phyloP scores from a whole-genome alignment of 2,329 filamentous ascomycete species.

The Juglanconis oblonga region DNA sequence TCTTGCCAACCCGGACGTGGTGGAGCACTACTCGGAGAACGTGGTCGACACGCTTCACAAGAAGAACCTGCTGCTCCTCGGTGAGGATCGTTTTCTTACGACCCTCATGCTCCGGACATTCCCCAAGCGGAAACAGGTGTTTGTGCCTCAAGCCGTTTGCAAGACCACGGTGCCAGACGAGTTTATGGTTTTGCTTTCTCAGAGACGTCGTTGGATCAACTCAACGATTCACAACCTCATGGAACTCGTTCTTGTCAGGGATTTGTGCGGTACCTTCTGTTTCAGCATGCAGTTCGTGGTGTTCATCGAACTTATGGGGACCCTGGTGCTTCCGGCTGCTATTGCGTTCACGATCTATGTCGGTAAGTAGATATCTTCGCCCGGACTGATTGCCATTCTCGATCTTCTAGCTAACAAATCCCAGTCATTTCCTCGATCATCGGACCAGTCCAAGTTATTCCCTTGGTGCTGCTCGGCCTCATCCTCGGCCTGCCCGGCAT shows the following conservation, averaged over 20 bases:
- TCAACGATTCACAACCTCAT: slow-evolving; percentile 98
- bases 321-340: slow-evolving; percentile 89
- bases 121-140: slow-evolving; percentile 97
- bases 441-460: slow-evolving; percentile 78
- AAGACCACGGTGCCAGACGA: slow-evolving; percentile 95
- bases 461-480: slow-evolving; percentile 80
- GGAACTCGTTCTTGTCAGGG: slow-evolving; percentile 91
- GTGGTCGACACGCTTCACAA: slow-evolving; percentile 97
- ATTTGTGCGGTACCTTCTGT: slow-evolving; percentile 97
- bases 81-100: slow-evolving; percentile 92
- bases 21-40: slow-evolving; percentile 99
- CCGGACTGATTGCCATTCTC: not conserved
- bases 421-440: slow-evolving; percentile 83
- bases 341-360: slow-evolving; percentile 98
- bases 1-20: slow-evolving; percentile 94
- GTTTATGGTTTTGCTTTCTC: slow-evolving; percentile 89
- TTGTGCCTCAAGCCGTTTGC: slow-evolving; percentile 97
- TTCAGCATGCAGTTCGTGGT: slow-evolving; percentile 99
- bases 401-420: slow-evolving; percentile 3
- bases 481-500: slow-evolving; percentile 92
- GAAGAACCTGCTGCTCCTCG: slow-evolving; percentile 89
- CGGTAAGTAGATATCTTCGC: slow-evolving; percentile 54
- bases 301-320: slow-evolving; percentile 91
- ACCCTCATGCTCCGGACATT: slow-evolving; percentile 99
- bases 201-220: slow-evolving; percentile 98